Conservation (phyloP, 148 eudicot genomes). For the Rhododendron ovatum region DNA sequence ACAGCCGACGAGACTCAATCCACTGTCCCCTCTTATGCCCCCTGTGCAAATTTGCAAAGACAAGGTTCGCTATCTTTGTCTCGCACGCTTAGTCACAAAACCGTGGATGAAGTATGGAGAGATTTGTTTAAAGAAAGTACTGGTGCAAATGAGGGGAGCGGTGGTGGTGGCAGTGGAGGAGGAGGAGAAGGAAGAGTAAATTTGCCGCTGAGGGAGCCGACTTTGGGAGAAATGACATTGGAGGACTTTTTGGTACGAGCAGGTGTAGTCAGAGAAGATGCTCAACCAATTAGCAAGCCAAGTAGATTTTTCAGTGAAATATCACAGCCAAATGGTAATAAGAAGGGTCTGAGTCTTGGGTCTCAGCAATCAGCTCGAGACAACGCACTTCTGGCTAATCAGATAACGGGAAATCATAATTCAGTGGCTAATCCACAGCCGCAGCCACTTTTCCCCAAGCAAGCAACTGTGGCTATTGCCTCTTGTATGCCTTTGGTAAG, state of each 20-base stretch:
- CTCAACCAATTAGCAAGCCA: constrained; percentile 20
- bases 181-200: constrained; percentile 1
- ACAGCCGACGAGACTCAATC: constrained; percentile 42
- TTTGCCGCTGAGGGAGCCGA: constrained; percentile 31
- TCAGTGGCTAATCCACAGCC: constrained; percentile 1
- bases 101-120: constrained; percentile 60
- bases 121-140: constrained; percentile 17
- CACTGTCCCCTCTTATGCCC: constrained; percentile 12
- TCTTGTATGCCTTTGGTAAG: constrained; percentile 20
- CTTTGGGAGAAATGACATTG: constrained; percentile 46
- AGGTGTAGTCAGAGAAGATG: constrained; percentile 46
- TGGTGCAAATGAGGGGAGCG: constrained; percentile 17
- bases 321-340: constrained; percentile 13
- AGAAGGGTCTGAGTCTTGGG: constrained; percentile 19
- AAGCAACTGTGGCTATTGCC: constrained; percentile 31
- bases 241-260: constrained; percentile 49
- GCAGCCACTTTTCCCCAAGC: constrained; percentile 39
- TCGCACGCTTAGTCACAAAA: constrained; percentile 49
- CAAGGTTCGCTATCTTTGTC: constrained; percentile 52
- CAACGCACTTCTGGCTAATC: constrained; percentile 20
- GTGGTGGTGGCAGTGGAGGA: not conserved
- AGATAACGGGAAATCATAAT: constrained; percentile 11
- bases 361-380: constrained; percentile 29
- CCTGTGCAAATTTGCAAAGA: constrained; percentile 32
- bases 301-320: constrained; percentile 18